phyloP scores from a whole-genome alignment of 2,329 filamentous ascomycete genomes.

The Exophiala calicioides region DNA sequence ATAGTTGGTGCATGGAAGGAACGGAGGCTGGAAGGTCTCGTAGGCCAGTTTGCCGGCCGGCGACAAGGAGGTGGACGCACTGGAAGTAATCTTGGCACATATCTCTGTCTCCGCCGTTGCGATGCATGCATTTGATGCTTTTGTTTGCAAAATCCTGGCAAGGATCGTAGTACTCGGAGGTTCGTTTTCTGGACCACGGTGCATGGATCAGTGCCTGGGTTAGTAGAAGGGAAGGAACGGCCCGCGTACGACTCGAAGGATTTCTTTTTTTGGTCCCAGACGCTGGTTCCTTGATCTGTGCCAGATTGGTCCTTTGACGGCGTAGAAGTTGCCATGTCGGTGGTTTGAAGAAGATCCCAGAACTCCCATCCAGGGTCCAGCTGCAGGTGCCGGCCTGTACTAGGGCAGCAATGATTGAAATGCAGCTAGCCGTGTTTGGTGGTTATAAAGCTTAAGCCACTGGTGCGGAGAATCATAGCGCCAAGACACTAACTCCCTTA shows the following conservation, averaged over 20 bases:
- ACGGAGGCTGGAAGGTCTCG: too few relatives aligned
- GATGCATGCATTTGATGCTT: conserved; percentile 83
- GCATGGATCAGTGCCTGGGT: not conserved
- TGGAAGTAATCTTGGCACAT: conserved; percentile 97
- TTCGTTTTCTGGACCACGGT: conserved; percentile 65
- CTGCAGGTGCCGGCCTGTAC: conserved; percentile 6
- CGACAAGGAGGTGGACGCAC: conserved; percentile 55
- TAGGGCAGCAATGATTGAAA: conserved; percentile 1
- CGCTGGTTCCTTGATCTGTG: conserved; percentile 9
- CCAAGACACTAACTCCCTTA: too few relatives aligned
- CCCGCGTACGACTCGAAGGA: conserved; percentile 23
- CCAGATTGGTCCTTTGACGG: conserved; percentile 10
- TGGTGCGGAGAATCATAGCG: too few relatives aligned
- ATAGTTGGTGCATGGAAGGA: too few relatives aligned
- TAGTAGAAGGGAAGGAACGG: not conserved
- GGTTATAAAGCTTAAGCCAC: too few relatives aligned
- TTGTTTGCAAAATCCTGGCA: conserved; percentile 87
- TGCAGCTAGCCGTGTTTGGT: conserved; percentile 9
- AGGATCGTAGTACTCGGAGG: conserved; percentile 90
- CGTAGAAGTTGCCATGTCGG: conserved; percentile 25
- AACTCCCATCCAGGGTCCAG: not conserved
- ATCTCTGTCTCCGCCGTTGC: conserved; percentile 81
- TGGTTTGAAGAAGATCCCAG: conserved; percentile 3
- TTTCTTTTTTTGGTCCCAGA: conserved; percentile 24
- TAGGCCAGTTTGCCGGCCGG: too few relatives aligned